Evolutionary conservation across 345 rosid genomes (phyloP).

Genomic region (Physaria fendleri): DNA sequence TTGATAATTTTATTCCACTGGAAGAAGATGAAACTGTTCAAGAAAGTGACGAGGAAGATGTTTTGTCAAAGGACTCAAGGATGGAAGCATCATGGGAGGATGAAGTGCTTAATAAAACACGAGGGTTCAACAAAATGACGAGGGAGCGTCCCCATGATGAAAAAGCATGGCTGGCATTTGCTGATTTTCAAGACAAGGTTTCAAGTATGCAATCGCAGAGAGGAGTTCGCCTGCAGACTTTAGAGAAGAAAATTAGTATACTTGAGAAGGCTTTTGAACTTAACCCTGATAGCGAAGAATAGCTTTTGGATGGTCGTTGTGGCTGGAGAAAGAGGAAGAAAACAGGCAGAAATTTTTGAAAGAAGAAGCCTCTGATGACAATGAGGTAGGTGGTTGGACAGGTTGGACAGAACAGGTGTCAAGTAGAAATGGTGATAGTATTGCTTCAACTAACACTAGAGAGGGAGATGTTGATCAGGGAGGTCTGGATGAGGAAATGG

Average conservation of each 20-base stretch:
- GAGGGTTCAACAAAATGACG: slow-evolving; percentile 66
- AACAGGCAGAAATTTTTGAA: slow-evolving; percentile 57
- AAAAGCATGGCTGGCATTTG: slow-evolving; percentile 81
- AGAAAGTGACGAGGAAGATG: slow-evolving; percentile 31
- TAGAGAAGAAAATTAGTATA: slow-evolving; percentile 92
- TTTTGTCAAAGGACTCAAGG: slow-evolving; percentile 23
- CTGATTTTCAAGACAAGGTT: slow-evolving; percentile 75
- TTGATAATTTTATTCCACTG: slow-evolving; percentile 60
- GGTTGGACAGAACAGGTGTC: slow-evolving; percentile 85
- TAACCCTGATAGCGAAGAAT: slow-evolving; percentile 80
- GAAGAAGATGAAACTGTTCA: slow-evolving; percentile 28
- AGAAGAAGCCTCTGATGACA: slow-evolving; percentile 50
- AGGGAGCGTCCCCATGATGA: slow-evolving; percentile 78
- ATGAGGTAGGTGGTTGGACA: slow-evolving; percentile 90
- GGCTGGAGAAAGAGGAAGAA: slow-evolving; percentile 97
- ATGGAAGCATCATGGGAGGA: slow-evolving; percentile 95
- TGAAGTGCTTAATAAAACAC: slow-evolving; percentile 66
- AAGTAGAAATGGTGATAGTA: slow-evolving; percentile 32
- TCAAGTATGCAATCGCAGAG: slow-evolving; percentile 67
- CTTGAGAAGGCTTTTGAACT: slow-evolving; percentile 86
- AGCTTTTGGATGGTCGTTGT: slow-evolving; percentile 82
- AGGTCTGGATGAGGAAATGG: slow-evolving; percentile 42
- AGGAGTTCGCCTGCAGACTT: slow-evolving; percentile 79
- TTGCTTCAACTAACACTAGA: slow-evolving; percentile 33
- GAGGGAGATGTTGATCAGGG: slow-evolving; percentile 26